Evolutionary conservation across 768 basidiomycete genomes (phyloP), one percentile per base, ranked within the genome.

Genomic region (Lentinus tigrinus): DNA sequence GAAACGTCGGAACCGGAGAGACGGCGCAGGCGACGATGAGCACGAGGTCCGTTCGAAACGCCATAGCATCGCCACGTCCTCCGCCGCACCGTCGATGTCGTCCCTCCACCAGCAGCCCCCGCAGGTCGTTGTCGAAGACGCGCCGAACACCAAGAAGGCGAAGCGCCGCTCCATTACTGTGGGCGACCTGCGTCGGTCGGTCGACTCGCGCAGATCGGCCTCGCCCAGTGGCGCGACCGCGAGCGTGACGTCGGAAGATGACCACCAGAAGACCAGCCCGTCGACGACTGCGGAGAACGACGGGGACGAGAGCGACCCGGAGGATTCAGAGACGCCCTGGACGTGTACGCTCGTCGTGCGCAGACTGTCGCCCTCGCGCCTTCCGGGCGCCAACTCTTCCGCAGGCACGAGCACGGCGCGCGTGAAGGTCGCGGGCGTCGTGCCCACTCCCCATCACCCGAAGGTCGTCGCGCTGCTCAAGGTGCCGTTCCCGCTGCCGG

Each of bases 301-400:
- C 2, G 92, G 80, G 0, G 87, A 89, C 16, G 93, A 95, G 44
- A 93, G 91, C 58, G 96, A 98, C 63, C 91, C 95, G 0, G 95
- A 98, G 69, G 96, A 98, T 67, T 93, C 91, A 43, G 95, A 98
- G 72, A 95, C 93, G 23, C 94, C 96, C 0, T 98, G 95, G 95
- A 85, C 88, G 46, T 98, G 95, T 68, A 85, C 84, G n/a, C 78
- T 94, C 62, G 83, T 86, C 58, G 76, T 89, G 34, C 81, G 86
- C 21, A 75, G 82, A 23, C 68, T 78, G 31, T 72, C 59, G 19
- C 31, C 57, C 31, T 54, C 42, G 27, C 56, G 53, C 13, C 50
- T 48, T 2, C 60, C 55, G 38, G 44, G 13, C 17, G 56, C 56
- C n/a, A 50, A 39, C 21, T 34, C 47, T 14, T 27, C 13, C 24